Percentiles rank a stretch among this genome's conserved stretches.
These are phyloP conservation scores for Orbilia blumenaviensis DNA, from an alignment of 2,329 filamentous ascomycete species.

Conservation along the genomic window DNA sequence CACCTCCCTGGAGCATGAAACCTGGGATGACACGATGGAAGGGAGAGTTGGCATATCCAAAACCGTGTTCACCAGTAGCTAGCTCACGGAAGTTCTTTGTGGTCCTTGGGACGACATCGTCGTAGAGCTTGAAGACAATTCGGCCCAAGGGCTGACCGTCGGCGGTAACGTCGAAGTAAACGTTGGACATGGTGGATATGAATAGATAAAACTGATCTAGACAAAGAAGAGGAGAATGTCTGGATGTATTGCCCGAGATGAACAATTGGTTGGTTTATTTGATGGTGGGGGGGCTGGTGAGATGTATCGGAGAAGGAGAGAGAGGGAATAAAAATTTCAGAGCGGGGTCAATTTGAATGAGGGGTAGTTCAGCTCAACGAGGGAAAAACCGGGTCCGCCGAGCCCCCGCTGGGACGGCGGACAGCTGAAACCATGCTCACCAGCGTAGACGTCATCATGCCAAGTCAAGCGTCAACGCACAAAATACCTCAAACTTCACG, in stretches of 20 bases:
- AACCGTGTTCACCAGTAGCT: constrained; percentile 85
- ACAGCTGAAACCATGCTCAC: background rate
- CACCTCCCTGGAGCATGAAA: constrained; percentile 92
- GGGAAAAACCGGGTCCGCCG: constrained; percentile 7
- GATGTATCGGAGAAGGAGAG: constrained; percentile 28
- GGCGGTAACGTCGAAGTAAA: constrained; percentile 40
- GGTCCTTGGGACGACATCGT: constrained; percentile 84
- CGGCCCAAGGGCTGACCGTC: constrained; percentile 65
- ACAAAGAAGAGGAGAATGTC: background rate
- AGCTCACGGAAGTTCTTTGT: constrained; percentile 79
- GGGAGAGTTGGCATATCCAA: constrained; percentile 79
- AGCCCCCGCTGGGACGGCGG: background rate
- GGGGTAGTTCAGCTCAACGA: constrained; percentile 12
- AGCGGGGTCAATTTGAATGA: constrained; percentile 34
- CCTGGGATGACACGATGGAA: constrained; percentile 92
- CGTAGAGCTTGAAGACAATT: constrained; percentile 89
- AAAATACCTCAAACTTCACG: constrained; percentile 6
- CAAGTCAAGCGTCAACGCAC: constrained; percentile 13
- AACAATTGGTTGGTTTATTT: background rate
- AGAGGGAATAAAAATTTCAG: constrained; percentile 2
- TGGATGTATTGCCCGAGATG: background rate
- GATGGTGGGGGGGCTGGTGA: constrained; percentile 3
- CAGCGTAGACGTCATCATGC: constrained; percentile 32
- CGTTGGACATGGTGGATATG: constrained; percentile 34
- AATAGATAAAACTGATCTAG: constrained; percentile 12